Base-by-base conservation (phyloP, 768 basidiomycete genomes). In the Agrocybe pediades region DNA sequence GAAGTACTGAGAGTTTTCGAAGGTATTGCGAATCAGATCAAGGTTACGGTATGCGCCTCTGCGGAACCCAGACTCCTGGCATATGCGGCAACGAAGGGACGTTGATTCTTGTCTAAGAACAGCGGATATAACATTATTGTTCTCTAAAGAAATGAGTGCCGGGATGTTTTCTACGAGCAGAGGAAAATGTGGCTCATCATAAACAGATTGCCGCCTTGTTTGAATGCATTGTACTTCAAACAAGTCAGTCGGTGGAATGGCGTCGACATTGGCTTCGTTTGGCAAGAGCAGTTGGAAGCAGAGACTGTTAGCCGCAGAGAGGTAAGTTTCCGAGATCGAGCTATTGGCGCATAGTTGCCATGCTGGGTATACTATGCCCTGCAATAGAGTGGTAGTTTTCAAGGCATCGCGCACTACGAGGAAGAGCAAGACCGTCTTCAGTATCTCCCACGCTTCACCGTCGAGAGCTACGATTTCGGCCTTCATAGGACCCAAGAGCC, bases 21-120 rank as follows among this genome's bases (percentile, higher is more conserved):
- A 91, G 0, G 86, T 85, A 55, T 76, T 72, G 41, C 86, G 79
- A 36, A 90, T 83, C 1, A 83, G 79, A 55, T 87, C 86, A 30
- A 92, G 74, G 63, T 92, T 88, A 9, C 86, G 80, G 60, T 88
- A 90, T 26, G 87, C 86, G 0, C 85, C 89, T 62, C 85, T 83
- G 5, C 88, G 83, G 67, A 92, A 92, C n/a, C 83, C 81, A 21
- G 74, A 72, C 46, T 81, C 78, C 54, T 82, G 77, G 61, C 87
- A 91, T 7, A 90, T 74, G 3, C 71, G 70, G 49, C 76, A 71
- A 8, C 89, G 82, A 46, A 93, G 75, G 16, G 71, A 69, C 41
- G 71, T 74, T 8, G 79, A 77, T 21, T 79, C 76, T 4, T 63
- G 60, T 16, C 85, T 78, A 6, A 88, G 70, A 11, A 75, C 69